phyloP scores from a whole-genome alignment of 176 grass and related monocot genomes.

The Elaeis guineensis region DNA sequence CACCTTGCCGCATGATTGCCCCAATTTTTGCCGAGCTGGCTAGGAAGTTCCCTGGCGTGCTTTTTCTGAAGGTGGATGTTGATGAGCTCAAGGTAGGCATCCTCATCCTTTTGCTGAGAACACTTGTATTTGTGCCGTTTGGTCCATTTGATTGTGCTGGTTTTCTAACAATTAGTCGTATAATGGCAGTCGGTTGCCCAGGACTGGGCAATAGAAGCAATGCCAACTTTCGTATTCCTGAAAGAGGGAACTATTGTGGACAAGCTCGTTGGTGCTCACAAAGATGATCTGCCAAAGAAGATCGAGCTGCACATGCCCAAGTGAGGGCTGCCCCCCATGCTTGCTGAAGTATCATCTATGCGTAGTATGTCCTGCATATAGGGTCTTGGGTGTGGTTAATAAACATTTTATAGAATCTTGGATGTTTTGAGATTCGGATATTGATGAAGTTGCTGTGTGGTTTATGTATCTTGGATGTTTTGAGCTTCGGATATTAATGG shows the following conservation, averaged over 20 bases:
- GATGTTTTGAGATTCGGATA: no score
- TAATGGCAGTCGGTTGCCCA: constrained; percentile 39
- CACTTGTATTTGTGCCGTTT: not conserved
- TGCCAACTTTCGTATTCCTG: constrained; percentile 67
- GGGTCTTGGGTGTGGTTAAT: no score
- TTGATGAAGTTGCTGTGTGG: no score
- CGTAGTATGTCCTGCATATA: no score
- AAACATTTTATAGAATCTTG: no score
- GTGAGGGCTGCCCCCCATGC: constrained; percentile 1
- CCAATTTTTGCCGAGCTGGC: constrained; percentile 43
- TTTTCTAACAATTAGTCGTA: constrained; percentile 8
- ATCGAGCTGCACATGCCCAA: constrained; percentile 18
- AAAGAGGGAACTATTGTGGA: constrained; percentile 47
- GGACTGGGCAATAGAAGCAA: constrained; percentile 41
- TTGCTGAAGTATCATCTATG: no score
- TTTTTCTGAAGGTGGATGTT: constrained; percentile 62
- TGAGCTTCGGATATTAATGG: no score
- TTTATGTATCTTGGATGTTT: no score
- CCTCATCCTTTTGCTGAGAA: no score
- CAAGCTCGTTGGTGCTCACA: constrained; percentile 37
- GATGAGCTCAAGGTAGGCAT: constrained; percentile 54
- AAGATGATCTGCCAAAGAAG: constrained; percentile 36
- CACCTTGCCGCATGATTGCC: constrained; percentile 42
- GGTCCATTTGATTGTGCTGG: not conserved
- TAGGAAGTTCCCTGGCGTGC: constrained; percentile 39